Evolutionary conservation across 1,284 basidiomycete genomes (phyloP).

Genomic region (Malassezia restricta): DNA sequence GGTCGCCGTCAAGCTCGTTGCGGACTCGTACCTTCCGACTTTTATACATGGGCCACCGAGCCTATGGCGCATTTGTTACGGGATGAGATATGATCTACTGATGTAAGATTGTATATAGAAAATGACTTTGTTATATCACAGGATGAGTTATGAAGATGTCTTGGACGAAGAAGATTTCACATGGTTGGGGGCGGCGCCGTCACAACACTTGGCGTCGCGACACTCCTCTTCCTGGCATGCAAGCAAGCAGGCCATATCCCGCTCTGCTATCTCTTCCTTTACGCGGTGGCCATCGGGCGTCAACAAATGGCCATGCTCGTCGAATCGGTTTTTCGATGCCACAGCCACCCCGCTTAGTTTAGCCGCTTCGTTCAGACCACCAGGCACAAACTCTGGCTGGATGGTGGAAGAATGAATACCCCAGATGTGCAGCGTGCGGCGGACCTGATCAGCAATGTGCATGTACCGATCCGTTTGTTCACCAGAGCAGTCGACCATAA

Average conservation of each 20-base stretch:
- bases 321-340: conserved; percentile 20
- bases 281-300: conserved; percentile 34
- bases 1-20: conserved; percentile 12
- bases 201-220: conserved; percentile 31
- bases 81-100: not conserved
- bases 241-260: conserved; percentile 35
- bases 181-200: not conserved
- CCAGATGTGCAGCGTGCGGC: conserved; percentile 68
- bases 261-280: conserved; percentile 27
- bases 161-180: not conserved
- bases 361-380: conserved; percentile 36
- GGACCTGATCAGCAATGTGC: conserved; percentile 71
- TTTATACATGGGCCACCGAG: conserved; percentile 11
- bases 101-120: not conserved
- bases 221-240: conserved; percentile 36
- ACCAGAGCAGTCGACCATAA: conserved; percentile 57
- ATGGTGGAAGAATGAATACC: conserved; percentile 70
- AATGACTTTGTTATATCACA: not conserved
- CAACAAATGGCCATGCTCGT: conserved; percentile 22
- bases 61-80: conserved; percentile 1
- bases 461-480: conserved; percentile 61
- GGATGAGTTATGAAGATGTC: not conserved
- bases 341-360: conserved; percentile 25
- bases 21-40: conserved; percentile 11
- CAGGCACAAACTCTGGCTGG: conserved; percentile 43